These are phyloP conservation scores for Colletotrichum higginsianum DNA, from an alignment of 2,329 filamentous ascomycete genomes.

Conservation along the genomic window DNA sequence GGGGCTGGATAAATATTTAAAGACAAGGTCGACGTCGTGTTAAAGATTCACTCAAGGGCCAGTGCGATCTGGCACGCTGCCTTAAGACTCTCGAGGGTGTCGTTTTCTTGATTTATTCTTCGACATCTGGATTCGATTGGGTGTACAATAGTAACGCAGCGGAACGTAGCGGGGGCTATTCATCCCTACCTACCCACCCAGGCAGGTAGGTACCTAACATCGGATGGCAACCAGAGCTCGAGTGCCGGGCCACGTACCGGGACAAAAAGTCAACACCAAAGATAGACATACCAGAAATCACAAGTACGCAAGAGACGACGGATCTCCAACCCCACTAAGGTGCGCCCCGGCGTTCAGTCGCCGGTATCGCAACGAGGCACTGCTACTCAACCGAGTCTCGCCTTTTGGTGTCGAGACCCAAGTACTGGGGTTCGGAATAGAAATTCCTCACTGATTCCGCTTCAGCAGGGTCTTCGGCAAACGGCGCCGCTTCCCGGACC, in stretches of 20 bases:
- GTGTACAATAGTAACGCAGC: neutral
- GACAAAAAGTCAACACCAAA: neutral
- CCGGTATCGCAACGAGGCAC: slow-evolving; percentile 31
- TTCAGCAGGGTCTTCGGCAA: slow-evolving; percentile 39
- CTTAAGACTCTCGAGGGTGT: neutral
- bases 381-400: neutral
- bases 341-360: neutral
- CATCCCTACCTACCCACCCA: neutral
- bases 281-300: neutral
- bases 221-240: slow-evolving; percentile 26
- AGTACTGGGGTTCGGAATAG: neutral
- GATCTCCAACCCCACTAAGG: slow-evolving; percentile 12
- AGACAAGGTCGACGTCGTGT: neutral
- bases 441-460: slow-evolving; percentile 2
- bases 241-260: slow-evolving; percentile 25
- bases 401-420: too few species aligned
- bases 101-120: neutral
- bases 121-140: neutral
- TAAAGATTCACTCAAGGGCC: neutral
- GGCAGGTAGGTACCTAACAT: neutral
- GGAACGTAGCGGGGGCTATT: slow-evolving; percentile 15
- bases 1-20: slow-evolving; percentile 16
- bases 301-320: slow-evolving; percentile 7
- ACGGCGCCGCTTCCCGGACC: slow-evolving; percentile 32
- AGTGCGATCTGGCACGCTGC: neutral